A percentile compares a stretch with the other conserved stretches of the same genome.
Evolutionary conservation across 306 rosid species (phyloP).

Genomic region (Vigna mungo): DNA sequence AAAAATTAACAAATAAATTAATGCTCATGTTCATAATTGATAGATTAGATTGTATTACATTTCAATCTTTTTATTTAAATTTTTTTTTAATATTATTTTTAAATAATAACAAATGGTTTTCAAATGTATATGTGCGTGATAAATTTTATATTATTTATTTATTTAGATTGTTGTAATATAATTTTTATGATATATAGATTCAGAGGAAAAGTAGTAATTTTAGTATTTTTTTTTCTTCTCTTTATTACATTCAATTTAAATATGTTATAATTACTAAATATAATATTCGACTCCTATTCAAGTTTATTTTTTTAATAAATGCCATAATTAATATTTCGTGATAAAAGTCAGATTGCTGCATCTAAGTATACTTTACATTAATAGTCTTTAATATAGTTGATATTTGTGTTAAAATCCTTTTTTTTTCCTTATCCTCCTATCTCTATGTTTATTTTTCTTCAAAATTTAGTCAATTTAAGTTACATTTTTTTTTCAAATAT

Average conservation of each 20-base stretch:
- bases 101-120: no score
- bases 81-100: no score
- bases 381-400: background rate
- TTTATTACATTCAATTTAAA: background rate
- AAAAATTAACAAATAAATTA: background rate
- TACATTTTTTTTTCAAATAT: background rate
- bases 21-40: background rate
- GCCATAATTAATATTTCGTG: background rate
- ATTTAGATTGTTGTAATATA: background rate
- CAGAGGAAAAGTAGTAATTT: background rate
- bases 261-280: no score
- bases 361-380: background rate
- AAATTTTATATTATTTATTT: no score
- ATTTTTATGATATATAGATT: background rate
- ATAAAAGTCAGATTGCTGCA: background rate
- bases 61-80: no score
- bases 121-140: no score
- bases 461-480: background rate
- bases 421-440: background rate
- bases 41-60: background rate
- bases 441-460: background rate
- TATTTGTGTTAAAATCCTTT: background rate
- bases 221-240: background rate
- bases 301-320: background rate
- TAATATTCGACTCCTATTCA: no score